Evolutionary conservation across 148 eudicot species (phyloP), one percentile per base, ranked within the genome.

Genomic region (Mesembryanthemum crystallinum): DNA sequence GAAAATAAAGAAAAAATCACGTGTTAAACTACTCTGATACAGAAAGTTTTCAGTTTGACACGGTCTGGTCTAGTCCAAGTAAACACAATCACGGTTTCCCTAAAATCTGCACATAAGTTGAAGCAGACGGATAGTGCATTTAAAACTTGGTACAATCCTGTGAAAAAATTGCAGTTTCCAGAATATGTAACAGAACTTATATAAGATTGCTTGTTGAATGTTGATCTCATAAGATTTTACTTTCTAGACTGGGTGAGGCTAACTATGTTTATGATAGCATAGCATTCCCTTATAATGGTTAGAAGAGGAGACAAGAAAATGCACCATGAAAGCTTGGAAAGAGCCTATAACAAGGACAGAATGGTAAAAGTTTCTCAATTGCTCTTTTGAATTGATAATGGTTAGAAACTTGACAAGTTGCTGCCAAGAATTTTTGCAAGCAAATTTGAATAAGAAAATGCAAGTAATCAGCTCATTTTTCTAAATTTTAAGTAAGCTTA

Each of bases 161-260:
- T 64, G 64, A 37, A 27, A 66, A n/a, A 54, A 28, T 64, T 42
- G 64, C 24, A 65, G 21, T 39, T 32, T 58, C 37, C 17, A 73
- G 61, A 58, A 57, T 18, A 52, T 8, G 15, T 23, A 45, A 18
- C 21, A 14, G 45, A 21, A 43, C 29, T 33, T 23, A 32, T 66
- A 28, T 7, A 18, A 73, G 23, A 39, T 27, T 57, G 28, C 51
- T 7, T 28, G 27, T 39, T 39, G 43, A 39, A 39, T 39, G 5
- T 21, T 24, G 20, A 37, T 33, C 8, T 17, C 14, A 55, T 10
- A 10, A 33, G 68, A 33, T 37, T 57, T 57, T 12, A n/a, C n/a
- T n/a, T n/a, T n/a, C n/a, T 39, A 9, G 9, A 9, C 13, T 45
- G 15, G 4, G 57, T 15, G 24, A 57, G n/a, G 27, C 43, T 18